Base-by-base conservation (phyloP, 2,329 filamentous ascomycete genomes). In the Dichotomopilus funicola region DNA sequence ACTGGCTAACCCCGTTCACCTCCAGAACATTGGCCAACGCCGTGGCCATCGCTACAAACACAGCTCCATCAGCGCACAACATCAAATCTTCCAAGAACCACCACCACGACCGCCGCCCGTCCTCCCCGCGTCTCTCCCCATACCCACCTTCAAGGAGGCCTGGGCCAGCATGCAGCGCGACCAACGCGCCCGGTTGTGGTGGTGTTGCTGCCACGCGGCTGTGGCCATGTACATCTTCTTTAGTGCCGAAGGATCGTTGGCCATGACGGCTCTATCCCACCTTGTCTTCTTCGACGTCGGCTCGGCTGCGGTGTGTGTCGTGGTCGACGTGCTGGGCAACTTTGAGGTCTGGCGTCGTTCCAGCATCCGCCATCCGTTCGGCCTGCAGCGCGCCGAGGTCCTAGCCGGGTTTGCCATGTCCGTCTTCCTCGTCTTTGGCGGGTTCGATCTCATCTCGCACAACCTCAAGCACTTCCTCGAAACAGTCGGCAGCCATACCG, bases 41-140 rank as follows among this genome's bases (percentile, higher is more conserved):
- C 87, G 92, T 59, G 94, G 94, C 60, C 94, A 99, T 75, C 91
- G 94, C 70, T 99, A 99, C 79, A 96, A 96, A 69, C 92, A 97
- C 75, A 95, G 89, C 70, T 95, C 89, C 69, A 87, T 99, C 55
- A 95, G 89, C 19, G 75, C 83, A 6, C 83, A 86, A 65, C 91
- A 97, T 69, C 91, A 96, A 71, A 95, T 97, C 71, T 96, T 97
- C 71, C 89, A 95, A 64, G 91, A 96, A 69, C 94, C 94, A 6
- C 86, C 91, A 0, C 87, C 83, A 4, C 82, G 91, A 52, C 87
- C 91, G 0, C 92, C 94, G 4, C 82, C 96, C 31, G 88, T 92
- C 40, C 82, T 99, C 0, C 94, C 94, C 1, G 90, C 91, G 54
- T 95, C 91, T 36, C 81, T 99, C 0, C 94, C 94, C 0, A 87